Base-by-base conservation (phyloP, 495 filamentous ascomycete species). In the Aspergillus nidulans region DNA sequence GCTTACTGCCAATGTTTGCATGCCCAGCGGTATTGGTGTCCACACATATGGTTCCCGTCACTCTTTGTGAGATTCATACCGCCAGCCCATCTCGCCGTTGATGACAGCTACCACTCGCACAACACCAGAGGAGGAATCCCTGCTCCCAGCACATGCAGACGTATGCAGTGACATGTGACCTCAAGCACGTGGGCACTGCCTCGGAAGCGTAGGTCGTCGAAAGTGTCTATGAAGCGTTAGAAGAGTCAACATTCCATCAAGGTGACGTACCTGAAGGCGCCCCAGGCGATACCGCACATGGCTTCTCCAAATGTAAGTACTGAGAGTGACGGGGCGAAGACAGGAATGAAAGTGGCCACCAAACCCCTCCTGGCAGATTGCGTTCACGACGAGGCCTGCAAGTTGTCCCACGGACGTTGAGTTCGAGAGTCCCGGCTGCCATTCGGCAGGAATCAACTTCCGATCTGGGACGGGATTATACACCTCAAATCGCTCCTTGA, bases 341-440 rank as follows among this genome's bases (percentile, higher is more conserved):
- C 81, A 3, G 57, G 58, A 15, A 65, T 56, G 15, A 65, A 64
- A 18, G 63, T 65, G n/a, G 55, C 42, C 6, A 54, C 85, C 85
- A 56, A 84, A 85, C 4, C 75, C 69, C 46, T 89, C 85, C 12
- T 81, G 82, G 20, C 83, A 72, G 57, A 65, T 82, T 38, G 82
- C 83, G 59, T 86, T 87, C 64, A 85, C 72, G 40, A 84, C 53
- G 8, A 87, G 70, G 41, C 85, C 85, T 9, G 48, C 52, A 21
- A 86, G 75, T 62, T 86, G 83, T 13, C 85, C 85, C 55, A 75
- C 67, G 10, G 60, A 53, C 12, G 63, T 64, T 20, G 69, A 83
- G 59, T 87, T 87, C 38, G 77, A 82, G 18, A 89, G 69, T n/a
- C 84, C 85, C 2, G 85, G 71, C 60, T 88, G 84, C 85, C 85